Percentiles rank a stretch among this genome's conserved stretches.
Conservation (phyloP, 345 rosid genomes). For the Murraya koenigii region DNA sequence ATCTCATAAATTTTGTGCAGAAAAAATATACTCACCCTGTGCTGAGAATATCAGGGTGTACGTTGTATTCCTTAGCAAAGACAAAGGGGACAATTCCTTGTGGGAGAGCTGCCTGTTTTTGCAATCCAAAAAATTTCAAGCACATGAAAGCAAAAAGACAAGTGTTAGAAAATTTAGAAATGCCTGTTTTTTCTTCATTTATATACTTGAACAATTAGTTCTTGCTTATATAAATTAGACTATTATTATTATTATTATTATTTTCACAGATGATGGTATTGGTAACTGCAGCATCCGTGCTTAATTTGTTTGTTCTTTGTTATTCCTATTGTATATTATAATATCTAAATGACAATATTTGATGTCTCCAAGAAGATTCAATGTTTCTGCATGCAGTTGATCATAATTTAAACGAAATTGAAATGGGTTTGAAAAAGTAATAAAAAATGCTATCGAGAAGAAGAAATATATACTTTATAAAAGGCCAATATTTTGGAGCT, state of each 20-base stretch:
- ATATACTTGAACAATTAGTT: background rate
- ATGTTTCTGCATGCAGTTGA: conserved; percentile 1
- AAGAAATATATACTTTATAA: background rate
- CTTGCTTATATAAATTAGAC: background rate
- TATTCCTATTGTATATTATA: background rate
- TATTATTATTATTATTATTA: too few relatives aligned
- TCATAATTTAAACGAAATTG: background rate
- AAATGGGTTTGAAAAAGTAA: conserved; percentile 4
- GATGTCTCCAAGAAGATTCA: conserved; percentile 17
- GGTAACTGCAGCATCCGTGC: background rate
- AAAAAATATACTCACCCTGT: conserved; percentile 46
- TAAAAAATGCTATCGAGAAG: conserved; percentile 28
- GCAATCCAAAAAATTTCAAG: conserved; percentile 11
- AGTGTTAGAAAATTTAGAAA: conserved; percentile 16
- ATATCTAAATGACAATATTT: background rate
- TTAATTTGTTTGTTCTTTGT: background rate
- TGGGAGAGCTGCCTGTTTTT: conserved; percentile 70
- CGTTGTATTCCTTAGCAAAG: conserved; percentile 80
- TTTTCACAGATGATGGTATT: background rate
- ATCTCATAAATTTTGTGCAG: too few relatives aligned
- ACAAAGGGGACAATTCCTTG: conserved; percentile 88
- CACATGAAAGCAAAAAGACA: conserved; percentile 13
- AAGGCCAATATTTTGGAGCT: conserved; percentile 21
- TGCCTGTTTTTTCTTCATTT: conserved; percentile 17
- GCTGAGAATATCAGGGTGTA: conserved; percentile 79